A percentile compares a stretch with the other conserved stretches of the same genome.
Evolutionary conservation across 345 rosid genomes (phyloP).

Genomic region (Pelargonium nanum): DNA sequence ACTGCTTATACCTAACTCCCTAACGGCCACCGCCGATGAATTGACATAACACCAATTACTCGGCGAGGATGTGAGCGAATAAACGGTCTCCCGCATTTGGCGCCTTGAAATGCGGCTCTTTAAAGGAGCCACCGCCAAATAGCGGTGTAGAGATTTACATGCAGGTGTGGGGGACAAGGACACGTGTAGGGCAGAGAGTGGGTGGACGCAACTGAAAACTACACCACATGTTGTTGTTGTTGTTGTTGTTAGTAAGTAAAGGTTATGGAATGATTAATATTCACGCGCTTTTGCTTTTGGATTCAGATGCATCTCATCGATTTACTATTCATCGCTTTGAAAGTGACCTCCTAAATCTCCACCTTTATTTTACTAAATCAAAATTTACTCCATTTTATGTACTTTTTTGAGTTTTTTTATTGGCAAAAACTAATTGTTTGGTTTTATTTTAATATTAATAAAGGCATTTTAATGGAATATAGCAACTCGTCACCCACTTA

Average conservation of each 20-base stretch:
- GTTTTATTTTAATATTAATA: no score
- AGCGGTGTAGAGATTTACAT: neutral
- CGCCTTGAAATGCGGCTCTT: conserved; percentile 12
- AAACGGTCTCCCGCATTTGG: conserved; percentile 6
- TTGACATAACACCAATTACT: neutral
- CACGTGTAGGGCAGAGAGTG: conserved; percentile 5
- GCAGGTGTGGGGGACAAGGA: neutral
- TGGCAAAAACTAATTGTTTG: no score
- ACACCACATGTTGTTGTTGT: conserved; percentile 9
- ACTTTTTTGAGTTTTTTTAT: no score
- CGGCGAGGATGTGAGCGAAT: conserved; percentile 7
- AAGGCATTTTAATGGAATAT: no score
- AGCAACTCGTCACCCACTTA: no score
- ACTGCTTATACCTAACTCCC: conserved; percentile 12
- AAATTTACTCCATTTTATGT: no score
- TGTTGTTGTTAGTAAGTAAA: no score
- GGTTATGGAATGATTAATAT: neutral
- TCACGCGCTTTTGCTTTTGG: conserved; percentile 11
- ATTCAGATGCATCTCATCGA: neutral
- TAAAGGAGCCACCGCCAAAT: neutral
- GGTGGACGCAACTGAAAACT: neutral
- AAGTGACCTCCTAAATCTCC: neutral
- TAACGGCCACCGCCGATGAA: conserved; percentile 13
- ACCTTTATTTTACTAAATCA: no score
- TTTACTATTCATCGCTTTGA: no score